These are phyloP conservation scores for Echites panduratus DNA, from an alignment of 257 asterid species.

Conservation along the genomic window DNA sequence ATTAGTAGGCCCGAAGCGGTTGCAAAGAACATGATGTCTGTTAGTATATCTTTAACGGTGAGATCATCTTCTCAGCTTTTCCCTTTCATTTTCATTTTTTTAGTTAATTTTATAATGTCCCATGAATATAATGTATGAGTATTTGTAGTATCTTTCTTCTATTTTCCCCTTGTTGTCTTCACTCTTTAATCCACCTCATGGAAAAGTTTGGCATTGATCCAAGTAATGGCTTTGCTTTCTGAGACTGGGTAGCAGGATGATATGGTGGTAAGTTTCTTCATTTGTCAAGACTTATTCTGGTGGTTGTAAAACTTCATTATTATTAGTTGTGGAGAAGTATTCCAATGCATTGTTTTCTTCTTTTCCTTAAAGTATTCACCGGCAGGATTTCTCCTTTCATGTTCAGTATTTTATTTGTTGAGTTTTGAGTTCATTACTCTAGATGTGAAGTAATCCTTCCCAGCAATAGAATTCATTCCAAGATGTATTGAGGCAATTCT, in stretches of 20 bases:
- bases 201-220: constrained; percentile 99
- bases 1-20: constrained; percentile 80
- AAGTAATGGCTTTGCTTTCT: constrained; percentile 94
- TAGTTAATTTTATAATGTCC: neutral
- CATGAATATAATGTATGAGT: no score
- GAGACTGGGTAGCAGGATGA: constrained; percentile 99
- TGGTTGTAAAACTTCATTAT: constrained; percentile 18
- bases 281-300: constrained; percentile 13
- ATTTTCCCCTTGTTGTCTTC: constrained; percentile 13
- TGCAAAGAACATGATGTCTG: constrained; percentile 98
- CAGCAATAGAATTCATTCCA: neutral
- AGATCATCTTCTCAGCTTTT: constrained; percentile 16
- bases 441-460: neutral
- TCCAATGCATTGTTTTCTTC: constrained; percentile 19
- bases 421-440: neutral
- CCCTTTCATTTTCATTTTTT: constrained; percentile 5
- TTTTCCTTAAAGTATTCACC: neutral
- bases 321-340: constrained; percentile 72
- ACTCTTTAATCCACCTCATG: constrained; percentile 65
- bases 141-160: neutral
- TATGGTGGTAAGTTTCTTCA: constrained; percentile 66
- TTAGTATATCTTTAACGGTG: constrained; percentile 91
- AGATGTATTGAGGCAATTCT: neutral
- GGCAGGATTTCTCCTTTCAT: neutral
- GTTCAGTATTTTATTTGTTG: neutral